phyloP scores from a whole-genome alignment of 805 yeast species.

The Danielozyma ontarioensis region DNA sequence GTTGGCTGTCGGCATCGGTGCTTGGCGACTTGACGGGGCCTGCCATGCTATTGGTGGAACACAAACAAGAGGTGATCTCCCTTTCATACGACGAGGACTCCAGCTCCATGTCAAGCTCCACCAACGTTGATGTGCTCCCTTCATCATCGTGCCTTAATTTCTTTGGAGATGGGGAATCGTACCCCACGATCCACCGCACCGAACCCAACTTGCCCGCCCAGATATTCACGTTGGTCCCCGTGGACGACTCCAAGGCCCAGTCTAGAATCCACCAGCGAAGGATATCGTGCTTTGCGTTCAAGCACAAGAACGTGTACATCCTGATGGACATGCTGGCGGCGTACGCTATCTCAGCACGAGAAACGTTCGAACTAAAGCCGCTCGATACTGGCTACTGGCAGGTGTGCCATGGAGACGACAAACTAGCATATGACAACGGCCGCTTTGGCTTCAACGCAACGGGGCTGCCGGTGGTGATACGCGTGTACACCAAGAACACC shows the following conservation, averaged over 20 bases:
- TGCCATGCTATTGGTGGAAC: neutral
- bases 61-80: neutral
- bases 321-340: neutral
- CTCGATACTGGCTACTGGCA: neutral
- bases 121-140: neutral
- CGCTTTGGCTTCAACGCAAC: neutral
- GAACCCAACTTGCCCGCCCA: slow-evolving; percentile 3
- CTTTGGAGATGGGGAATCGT: too few relatives aligned
- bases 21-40: slow-evolving; percentile 8
- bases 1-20: neutral
- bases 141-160: too few relatives aligned
- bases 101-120: neutral
- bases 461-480: slow-evolving; percentile 1
- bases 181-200: neutral
- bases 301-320: slow-evolving; percentile 1
- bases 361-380: slow-evolving; percentile 2
- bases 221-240: slow-evolving; percentile 3
- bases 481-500: slow-evolving; percentile 4
- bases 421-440: neutral
- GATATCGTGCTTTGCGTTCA: neutral
- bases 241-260: slow-evolving; percentile 1
- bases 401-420: neutral
- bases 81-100: neutral
- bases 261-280: neutral
- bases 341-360: slow-evolving; percentile 2